A percentile compares a stretch with the other conserved stretches of the same genome.
Evolutionary conservation across 2,329 filamentous ascomycete species (phyloP).

Genomic region (Neofusicoccum ribis): DNA sequence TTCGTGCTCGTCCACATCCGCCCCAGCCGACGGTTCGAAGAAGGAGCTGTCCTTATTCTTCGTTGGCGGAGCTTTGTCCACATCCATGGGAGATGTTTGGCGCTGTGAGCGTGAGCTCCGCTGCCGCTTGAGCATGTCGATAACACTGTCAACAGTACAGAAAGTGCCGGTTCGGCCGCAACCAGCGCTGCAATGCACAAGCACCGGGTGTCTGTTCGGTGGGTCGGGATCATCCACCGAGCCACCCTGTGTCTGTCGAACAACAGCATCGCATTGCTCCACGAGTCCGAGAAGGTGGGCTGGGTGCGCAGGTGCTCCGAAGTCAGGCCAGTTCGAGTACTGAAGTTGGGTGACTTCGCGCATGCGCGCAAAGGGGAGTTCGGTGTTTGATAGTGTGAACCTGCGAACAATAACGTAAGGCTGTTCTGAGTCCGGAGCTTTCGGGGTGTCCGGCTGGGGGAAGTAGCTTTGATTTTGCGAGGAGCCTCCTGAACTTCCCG

Average conservation of each 20-base stretch:
- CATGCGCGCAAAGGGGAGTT: slow-evolving; percentile 78
- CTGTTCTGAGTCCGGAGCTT: slow-evolving; percentile 51
- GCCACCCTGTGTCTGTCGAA: slow-evolving; percentile 49
- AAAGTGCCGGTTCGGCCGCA: slow-evolving; percentile 96
- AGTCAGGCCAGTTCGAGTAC: slow-evolving; percentile 96
- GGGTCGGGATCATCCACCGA: slow-evolving; percentile 59
- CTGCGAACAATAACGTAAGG: slow-evolving; percentile 83
- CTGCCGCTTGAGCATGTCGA: slow-evolving; percentile 96
- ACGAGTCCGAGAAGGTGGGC: slow-evolving; percentile 83
- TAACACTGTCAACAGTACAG: slow-evolving; percentile 92
- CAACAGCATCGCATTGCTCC: slow-evolving; percentile 80
- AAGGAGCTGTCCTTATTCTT: slow-evolving; percentile 21
- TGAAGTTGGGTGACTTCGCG: slow-evolving; percentile 94
- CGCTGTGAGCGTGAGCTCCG: slow-evolving; percentile 39
- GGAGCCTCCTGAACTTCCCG: slow-evolving; percentile 26
- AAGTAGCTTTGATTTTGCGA: slow-evolving; percentile 1
- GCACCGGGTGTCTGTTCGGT: slow-evolving; percentile 63
- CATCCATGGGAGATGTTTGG: slow-evolving; percentile 48
- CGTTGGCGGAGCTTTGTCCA: slow-evolving; percentile 26
- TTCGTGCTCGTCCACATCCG: slow-evolving; percentile 38
- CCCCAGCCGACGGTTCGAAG: neutral
- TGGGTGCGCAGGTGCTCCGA: slow-evolving; percentile 87
- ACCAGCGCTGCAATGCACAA: slow-evolving; percentile 95
- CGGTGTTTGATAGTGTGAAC: slow-evolving; percentile 76
- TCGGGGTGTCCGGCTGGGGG: slow-evolving; percentile 17